These are phyloP conservation scores for Oropetium thomaeum DNA, from an alignment of 176 grass and related monocot species.

Conservation along the genomic window DNA sequence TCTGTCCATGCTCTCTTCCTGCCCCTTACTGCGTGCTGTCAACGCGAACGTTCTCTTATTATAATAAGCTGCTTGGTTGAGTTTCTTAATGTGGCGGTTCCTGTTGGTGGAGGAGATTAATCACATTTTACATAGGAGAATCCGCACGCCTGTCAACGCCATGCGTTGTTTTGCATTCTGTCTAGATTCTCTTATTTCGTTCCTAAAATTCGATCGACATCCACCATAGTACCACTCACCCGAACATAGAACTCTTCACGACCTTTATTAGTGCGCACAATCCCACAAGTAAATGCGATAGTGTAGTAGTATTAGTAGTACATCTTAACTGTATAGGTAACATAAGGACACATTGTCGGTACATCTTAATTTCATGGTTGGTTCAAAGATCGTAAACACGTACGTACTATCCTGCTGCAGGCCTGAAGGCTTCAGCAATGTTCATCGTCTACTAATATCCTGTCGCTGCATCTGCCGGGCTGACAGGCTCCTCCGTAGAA, in stretches of 20 bases:
- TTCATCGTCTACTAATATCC: background rate
- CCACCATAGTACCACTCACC: background rate
- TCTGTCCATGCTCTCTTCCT: background rate
- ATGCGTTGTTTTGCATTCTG: background rate
- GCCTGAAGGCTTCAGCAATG: background rate
- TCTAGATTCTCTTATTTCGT: background rate
- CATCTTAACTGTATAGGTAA: too few species aligned
- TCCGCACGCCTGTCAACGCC: background rate
- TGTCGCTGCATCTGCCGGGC: background rate
- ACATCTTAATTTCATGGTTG: too few species aligned
- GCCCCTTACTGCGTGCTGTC: conserved; percentile 20
- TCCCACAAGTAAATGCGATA: background rate
- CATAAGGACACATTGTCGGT: background rate
- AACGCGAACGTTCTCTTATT: background rate
- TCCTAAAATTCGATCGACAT: background rate
- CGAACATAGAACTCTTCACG: background rate
- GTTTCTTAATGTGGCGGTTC: background rate
- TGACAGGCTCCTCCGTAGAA: background rate
- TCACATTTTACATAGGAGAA: background rate
- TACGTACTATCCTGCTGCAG: too few species aligned
- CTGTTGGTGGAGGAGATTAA: too few species aligned
- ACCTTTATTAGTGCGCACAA: background rate
- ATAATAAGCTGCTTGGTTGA: background rate
- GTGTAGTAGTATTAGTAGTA: background rate
- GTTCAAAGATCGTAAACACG: too few species aligned